Percentiles rank a stretch among this genome's conserved stretches.
Evolutionary conservation across 345 rosid genomes (phyloP).

Genomic region (Pugionium cornutum): DNA sequence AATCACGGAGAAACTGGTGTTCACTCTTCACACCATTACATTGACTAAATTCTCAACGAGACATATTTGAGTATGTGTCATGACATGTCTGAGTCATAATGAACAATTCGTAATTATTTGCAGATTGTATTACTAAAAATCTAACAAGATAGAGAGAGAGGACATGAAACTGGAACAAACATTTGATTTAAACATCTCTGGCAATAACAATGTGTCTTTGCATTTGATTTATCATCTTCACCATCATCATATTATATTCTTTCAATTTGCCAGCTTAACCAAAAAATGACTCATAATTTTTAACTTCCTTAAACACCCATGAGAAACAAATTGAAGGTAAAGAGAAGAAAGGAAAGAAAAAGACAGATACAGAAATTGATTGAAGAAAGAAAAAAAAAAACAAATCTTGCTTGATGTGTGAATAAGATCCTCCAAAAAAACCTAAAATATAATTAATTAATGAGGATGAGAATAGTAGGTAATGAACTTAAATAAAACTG

Average conservation of each 20-base stretch:
- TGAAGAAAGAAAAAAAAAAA: conserved; percentile 24
- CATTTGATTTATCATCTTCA: neutral
- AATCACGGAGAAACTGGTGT: conserved; percentile 16
- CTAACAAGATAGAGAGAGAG: conserved; percentile 5
- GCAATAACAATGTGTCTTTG: conserved; percentile 26
- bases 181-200: conserved; percentile 39
- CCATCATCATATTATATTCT: neutral
- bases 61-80: conserved; percentile 14
- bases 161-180: conserved; percentile 29
- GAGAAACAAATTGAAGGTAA: conserved; percentile 14
- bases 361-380: conserved; percentile 10
- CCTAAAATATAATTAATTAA: conserved; percentile 24
- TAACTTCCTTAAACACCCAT: conserved; percentile 20
- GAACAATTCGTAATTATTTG: conserved; percentile 23
- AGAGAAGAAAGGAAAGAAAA: neutral
- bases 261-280: neutral
- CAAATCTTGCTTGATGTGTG: conserved; percentile 29
- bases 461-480: conserved; percentile 38
- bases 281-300: neutral
- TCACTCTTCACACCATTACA: conserved; percentile 3
- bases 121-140: conserved; percentile 27
- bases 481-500: conserved; percentile 32
- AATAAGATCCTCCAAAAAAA: conserved; percentile 17
- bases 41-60: conserved; percentile 24
- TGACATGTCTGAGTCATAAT: conserved; percentile 26